Conservation (phyloP, 768 basidiomycete genomes). For the Leccinum rimulosum region DNA sequence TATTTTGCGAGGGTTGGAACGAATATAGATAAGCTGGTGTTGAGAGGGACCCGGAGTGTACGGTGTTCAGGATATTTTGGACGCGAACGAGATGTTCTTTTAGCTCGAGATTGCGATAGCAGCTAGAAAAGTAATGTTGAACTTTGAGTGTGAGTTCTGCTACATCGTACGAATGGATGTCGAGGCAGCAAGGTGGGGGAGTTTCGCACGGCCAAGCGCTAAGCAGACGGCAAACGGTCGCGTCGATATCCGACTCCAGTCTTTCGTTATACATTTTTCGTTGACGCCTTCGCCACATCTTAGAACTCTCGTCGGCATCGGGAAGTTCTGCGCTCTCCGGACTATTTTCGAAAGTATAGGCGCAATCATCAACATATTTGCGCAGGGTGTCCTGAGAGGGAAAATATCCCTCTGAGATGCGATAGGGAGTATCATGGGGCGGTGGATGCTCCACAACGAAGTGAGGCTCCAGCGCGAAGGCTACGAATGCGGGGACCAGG, state of each 20-base stretch:
- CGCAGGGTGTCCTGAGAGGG: constrained; percentile 2
- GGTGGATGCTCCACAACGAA: constrained; percentile 18
- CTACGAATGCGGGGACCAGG: constrained; percentile 31
- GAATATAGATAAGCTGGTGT: not conserved
- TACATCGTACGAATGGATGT: constrained; percentile 4
- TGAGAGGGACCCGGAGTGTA: not conserved
- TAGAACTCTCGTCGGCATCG: not conserved
- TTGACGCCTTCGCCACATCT: constrained; percentile 5
- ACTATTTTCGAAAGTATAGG: constrained; percentile 9
- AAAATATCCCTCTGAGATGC: constrained; percentile 6
- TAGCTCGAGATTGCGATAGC: constrained; percentile 19
- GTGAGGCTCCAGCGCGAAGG: constrained; percentile 24
- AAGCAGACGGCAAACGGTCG: constrained; percentile 1
- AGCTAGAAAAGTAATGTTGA: constrained; percentile 6
- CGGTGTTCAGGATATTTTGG: not conserved
- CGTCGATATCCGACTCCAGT: constrained; percentile 2
- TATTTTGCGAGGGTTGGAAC: not conserved
- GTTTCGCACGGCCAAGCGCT: constrained; percentile 21
- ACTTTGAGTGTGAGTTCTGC: not conserved
- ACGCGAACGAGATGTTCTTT: constrained; percentile 12
- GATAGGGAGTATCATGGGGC: constrained; percentile 7
- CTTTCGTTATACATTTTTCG: constrained; percentile 5
- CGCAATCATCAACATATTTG: not conserved
- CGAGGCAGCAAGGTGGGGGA: constrained; percentile 6
- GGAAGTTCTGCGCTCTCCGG: constrained; percentile 7